Evolutionary conservation across 2,329 filamentous ascomycete species (phyloP), one percentile per base, ranked within the genome.

Genomic region (Neonectria punicea): DNA sequence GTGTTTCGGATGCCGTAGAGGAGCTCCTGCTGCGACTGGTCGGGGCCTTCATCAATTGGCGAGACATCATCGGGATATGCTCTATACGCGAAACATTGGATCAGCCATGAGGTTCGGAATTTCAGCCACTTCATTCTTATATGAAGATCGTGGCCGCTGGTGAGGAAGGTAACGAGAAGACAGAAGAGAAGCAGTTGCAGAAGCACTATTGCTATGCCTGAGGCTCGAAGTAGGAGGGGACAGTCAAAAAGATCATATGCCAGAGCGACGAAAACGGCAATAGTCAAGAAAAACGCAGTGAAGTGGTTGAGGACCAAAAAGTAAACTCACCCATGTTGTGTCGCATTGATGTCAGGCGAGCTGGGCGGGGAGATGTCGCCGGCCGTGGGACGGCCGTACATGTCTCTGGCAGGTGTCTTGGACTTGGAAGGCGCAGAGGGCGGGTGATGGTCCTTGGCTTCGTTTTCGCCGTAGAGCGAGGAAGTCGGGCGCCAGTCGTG

Each of bases 331-430:
- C 70, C 76, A 69, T 81, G 63, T 57, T 73, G 75, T 39, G 74
- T 70, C 54, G 77, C 75, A 50, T 76, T 72, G 10, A 79, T 71
- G 61, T 88, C 86, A 25, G 86, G 86, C 46, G 86, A 89, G 78
- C 86, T 88, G 32, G 85, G 86, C 57, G 86, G 86, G 11, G 86
- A 88, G 66, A 89, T 81, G 58, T 76, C 65, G 83, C 87, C 49
- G 81, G 84, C 75, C 87, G 46, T 44, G n/a, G 68, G 68, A 53
- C 71, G 76, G 53, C 71, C 65, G 65, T 73, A 70, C 67, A 72
- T 73, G 68, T 67, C 67, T 65, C 67, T 70, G 64, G 74, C 68
- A 64, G 72, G 73, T 61, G 70, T 69, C 57, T 70, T 72, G 61
- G 67, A 66, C 47, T 65, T 84, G 50, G 89, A 88, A 61, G 66